Conservation (phyloP, 805 yeast species). For the Dipodascopsis uninucleata region DNA sequence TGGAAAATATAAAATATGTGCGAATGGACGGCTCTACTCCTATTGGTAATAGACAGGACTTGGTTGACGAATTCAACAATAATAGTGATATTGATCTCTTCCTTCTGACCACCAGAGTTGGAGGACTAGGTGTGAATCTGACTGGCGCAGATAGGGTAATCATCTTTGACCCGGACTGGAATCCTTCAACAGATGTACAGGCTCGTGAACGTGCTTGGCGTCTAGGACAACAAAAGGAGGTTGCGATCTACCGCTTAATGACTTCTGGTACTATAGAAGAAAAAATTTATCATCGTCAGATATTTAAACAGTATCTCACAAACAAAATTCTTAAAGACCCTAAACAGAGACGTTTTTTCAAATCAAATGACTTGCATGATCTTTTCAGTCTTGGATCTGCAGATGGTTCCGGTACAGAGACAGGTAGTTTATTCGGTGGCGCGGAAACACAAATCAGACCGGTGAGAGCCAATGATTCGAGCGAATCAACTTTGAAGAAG, state of each 20-base stretch:
- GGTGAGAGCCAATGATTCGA: conserved; percentile 9
- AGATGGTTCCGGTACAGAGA: conserved; percentile 63
- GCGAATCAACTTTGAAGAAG: conserved; percentile 34
- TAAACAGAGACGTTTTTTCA: conserved; percentile 87
- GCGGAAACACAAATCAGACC: conserved; percentile 39
- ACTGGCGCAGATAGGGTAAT: conserved; percentile 95
- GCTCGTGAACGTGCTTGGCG: conserved; percentile 98
- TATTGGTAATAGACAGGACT: conserved; percentile 65
- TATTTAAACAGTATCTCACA: conserved; percentile 88
- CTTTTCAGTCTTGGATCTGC: conserved; percentile 77
- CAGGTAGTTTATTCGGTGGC: conserved; percentile 59
- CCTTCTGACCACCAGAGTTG: conserved; percentile 87
- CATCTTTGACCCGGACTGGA: conserved; percentile 97
- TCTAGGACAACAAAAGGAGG: conserved; percentile 89
- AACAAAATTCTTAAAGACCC: conserved; percentile 95
- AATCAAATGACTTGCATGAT: conserved; percentile 87
- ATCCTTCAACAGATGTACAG: conserved; percentile 94
- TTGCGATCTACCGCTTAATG: conserved; percentile 84
- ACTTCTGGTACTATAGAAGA: conserved; percentile 95
- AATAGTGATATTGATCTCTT: conserved; percentile 60
- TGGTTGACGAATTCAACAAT: conserved; percentile 78
- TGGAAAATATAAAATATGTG: conserved; percentile 48
- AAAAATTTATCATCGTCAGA: conserved; percentile 93
- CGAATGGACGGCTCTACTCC: conserved; percentile 96
- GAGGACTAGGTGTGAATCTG: conserved; percentile 89